Conservation (phyloP, 192 early-diverging fungal genomes). For the Umbelopsis ramanniana region DNA sequence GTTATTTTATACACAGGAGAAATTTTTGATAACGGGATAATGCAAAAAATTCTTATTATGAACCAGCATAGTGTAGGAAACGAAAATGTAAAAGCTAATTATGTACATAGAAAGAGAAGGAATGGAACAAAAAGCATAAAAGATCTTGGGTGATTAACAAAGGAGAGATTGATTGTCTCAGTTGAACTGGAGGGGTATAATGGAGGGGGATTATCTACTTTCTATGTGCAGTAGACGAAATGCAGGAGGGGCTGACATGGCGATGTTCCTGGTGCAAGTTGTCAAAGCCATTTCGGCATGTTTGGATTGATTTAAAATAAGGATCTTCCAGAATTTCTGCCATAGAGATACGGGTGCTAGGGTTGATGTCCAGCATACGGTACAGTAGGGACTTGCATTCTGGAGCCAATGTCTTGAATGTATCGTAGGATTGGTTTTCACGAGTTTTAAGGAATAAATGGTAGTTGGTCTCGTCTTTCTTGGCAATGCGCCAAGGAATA, state of each 20-base stretch:
- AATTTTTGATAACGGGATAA: not conserved
- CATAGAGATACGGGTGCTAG: constrained; percentile 32
- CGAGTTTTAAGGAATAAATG: constrained; percentile 22
- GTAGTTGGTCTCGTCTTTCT: constrained; percentile 36
- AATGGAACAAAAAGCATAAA: constrained; percentile 1
- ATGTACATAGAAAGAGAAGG: constrained; percentile 18
- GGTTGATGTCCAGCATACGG: constrained; percentile 32
- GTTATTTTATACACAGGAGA: no score
- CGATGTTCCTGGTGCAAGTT: constrained; percentile 19
- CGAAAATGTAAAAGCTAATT: not conserved
- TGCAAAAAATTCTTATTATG: not conserved
- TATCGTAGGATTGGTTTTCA: constrained; percentile 29
- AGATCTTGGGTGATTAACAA: not conserved
- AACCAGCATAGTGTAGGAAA: constrained; percentile 16
- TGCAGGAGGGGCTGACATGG: constrained; percentile 27
- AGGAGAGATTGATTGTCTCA: not conserved
- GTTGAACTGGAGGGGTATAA: not conserved
- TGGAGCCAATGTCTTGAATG: constrained; percentile 23
- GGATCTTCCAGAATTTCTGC: constrained; percentile 32
- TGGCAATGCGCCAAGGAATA: constrained; percentile 39
- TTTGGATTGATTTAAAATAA: constrained; percentile 34
- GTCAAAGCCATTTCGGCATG: constrained; percentile 30
- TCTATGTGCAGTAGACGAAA: not conserved
- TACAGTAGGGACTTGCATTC: constrained; percentile 24
- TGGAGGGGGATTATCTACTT: constrained; percentile 10